Evolutionary conservation across 2,329 filamentous ascomycete species (phyloP).

Genomic region (Fusarium concolor): DNA sequence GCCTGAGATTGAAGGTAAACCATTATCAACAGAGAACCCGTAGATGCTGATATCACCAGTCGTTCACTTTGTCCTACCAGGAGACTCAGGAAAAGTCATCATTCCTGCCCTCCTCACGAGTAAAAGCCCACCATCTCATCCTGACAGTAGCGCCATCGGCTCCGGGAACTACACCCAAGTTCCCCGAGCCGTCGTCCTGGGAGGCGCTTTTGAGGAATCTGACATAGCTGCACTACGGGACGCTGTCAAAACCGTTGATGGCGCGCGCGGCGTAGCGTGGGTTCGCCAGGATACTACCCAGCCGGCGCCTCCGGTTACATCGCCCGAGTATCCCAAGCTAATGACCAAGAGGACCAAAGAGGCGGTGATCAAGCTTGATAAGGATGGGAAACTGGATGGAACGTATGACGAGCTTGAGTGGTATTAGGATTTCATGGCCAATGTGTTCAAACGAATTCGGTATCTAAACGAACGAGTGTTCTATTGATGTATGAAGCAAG

Average conservation of each 20-base stretch:
- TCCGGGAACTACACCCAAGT: conserved; percentile 3
- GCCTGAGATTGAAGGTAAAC: conserved; percentile 29
- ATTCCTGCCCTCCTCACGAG: conserved; percentile 12
- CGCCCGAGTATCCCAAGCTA: conserved; percentile 22
- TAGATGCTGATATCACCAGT: neutral
- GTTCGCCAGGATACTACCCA: conserved; percentile 16
- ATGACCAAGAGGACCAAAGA: conserved; percentile 31
- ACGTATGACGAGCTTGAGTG: conserved; percentile 15
- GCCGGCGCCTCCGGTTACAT: conserved; percentile 15
- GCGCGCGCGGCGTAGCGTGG: conserved; percentile 15
- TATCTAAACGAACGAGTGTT: neutral
- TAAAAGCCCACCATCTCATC: neutral
- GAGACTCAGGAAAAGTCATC: conserved; percentile 21
- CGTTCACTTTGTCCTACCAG: conserved; percentile 25
- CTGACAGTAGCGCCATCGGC: conserved; percentile 12
- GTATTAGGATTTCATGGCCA: conserved; percentile 12
- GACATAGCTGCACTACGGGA: conserved; percentile 7
- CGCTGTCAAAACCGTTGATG: neutral
- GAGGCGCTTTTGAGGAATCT: conserved; percentile 21
- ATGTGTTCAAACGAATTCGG: neutral
- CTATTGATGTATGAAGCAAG: neutral
- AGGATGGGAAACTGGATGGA: conserved; percentile 17
- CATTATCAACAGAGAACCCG: fast-evolving
- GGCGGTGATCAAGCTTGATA: conserved; percentile 11
- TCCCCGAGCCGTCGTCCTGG: conserved; percentile 13